These are phyloP conservation scores for Quercus berberidifolia DNA, from an alignment of 306 rosid genomes.

Conservation along the genomic window DNA sequence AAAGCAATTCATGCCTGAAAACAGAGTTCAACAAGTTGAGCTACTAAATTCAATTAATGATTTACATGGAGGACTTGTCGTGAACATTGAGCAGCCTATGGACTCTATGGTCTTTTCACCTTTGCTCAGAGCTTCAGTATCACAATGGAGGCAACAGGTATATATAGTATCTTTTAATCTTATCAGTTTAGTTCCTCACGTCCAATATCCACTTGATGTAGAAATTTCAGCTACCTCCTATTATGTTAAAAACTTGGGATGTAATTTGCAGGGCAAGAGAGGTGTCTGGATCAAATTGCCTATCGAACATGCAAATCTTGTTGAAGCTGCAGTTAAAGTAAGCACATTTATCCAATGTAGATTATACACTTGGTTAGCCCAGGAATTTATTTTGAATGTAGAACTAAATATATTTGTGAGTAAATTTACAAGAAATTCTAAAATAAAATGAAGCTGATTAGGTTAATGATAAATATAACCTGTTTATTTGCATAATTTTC, in stretches of 20 bases:
- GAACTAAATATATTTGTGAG: background rate
- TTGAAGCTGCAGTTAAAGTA: slow-evolving; percentile 63
- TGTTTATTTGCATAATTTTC: no score
- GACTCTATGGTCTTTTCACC: slow-evolving; percentile 45
- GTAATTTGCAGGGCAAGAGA: slow-evolving; percentile 57
- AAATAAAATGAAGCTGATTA: no score
- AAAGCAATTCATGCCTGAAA: slow-evolving; percentile 16
- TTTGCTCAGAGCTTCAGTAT: slow-evolving; percentile 48
- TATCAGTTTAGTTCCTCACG: background rate
- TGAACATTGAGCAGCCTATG: slow-evolving; percentile 50
- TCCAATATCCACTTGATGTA: background rate
- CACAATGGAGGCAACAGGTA: slow-evolving; percentile 69
- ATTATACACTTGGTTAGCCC: background rate
- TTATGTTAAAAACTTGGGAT: background rate
- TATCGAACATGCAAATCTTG: slow-evolving; percentile 51
- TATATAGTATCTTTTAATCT: background rate
- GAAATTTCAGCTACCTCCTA: background rate
- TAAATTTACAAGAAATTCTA: no score
- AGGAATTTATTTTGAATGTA: background rate
- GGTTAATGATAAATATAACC: no score
- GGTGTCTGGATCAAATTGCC: slow-evolving; percentile 86
- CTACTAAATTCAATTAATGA: slow-evolving; percentile 51
- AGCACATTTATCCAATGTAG: background rate
- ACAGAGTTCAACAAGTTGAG: slow-evolving; percentile 9
- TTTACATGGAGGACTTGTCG: slow-evolving; percentile 59